These are phyloP conservation scores for Yarrowia sp. DNA, from an alignment of 805 yeast species.

Conservation along the genomic window DNA sequence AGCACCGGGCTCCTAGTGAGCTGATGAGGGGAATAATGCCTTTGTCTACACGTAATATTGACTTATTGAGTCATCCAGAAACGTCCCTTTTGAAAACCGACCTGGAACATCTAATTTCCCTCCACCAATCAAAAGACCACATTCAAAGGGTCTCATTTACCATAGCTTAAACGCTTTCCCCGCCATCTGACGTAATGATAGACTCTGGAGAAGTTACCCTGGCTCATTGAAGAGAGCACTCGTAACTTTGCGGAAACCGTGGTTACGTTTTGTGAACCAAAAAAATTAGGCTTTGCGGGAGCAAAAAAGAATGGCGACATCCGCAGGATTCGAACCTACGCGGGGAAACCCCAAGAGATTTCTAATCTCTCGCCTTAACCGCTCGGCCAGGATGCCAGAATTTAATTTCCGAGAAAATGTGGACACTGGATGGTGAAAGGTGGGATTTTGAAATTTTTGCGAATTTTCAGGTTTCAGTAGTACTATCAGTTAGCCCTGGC, in stretches of 20 bases:
- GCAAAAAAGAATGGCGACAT: constrained; percentile 17
- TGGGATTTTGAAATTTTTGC: not conserved
- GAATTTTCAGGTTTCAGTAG: not conserved
- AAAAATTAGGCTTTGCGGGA: not conserved
- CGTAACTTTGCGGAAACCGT: constrained; percentile 28
- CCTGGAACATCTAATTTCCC: too few relatives aligned
- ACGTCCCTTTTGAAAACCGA: too few relatives aligned
- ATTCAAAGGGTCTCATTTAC: not conserved
- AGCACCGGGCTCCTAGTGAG: too few relatives aligned
- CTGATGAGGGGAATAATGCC: not conserved
- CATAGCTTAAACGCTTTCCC: not conserved
- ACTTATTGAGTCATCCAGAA: not conserved
- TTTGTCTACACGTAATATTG: not conserved
- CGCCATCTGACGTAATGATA: constrained; percentile 26
- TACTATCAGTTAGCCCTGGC: not conserved
- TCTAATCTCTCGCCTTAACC: constrained; percentile 39
- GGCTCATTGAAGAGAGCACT: not conserved
- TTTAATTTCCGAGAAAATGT: not conserved
- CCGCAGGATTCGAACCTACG: constrained; percentile 39
- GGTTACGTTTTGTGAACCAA: not conserved
- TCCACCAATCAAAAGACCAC: too few relatives aligned
- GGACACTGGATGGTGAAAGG: not conserved
- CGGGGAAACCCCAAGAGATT: constrained; percentile 40
- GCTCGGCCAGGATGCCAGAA: constrained; percentile 39
- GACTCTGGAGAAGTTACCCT: not conserved